Evolutionary conservation across 73 alveolate species (phyloP), one percentile per base, ranked within the genome.

Genomic region (Halteria grandinella): DNA sequence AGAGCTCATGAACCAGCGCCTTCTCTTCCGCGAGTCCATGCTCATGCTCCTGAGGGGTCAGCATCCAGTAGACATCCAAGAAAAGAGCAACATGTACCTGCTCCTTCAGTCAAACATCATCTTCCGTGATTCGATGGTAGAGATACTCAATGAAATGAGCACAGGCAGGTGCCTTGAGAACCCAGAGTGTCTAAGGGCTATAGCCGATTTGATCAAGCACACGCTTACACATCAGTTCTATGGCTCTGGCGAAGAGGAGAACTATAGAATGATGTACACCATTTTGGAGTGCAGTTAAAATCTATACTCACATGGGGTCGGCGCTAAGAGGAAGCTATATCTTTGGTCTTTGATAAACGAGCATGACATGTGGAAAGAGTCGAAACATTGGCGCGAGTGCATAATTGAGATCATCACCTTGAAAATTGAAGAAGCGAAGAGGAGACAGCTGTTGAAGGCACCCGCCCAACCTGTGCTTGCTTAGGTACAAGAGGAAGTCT

Each of bases 361-460:
- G 40, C 92, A 83, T 62, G 92, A 87, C 24, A 59, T 83, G 0
- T 83, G 92, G 92, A n/a, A n/a, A n/a, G n/a, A n/a, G n/a, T n/a
- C n/a, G n/a, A n/a, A n/a, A n/a, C n/a, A n/a, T n/a, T 83, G 92
- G 92, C 72, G 50, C 29, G 69, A 37, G 47, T 36, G 47, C 47
- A n/a, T n/a, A n/a, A n/a, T n/a, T n/a, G n/a, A n/a, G n/a, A n/a
- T n/a, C n/a, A n/a, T n/a, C n/a, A n/a, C n/a, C n/a, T n/a, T n/a
- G n/a, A n/a, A n/a, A n/a, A n/a, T n/a, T n/a, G n/a, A n/a, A n/a
- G n/a, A n/a, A n/a, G n/a, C n/a, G n/a, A n/a, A n/a, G n/a, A n/a
- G n/a, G n/a, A n/a, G n/a, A n/a, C n/a, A n/a, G n/a, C n/a, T n/a
- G n/a, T n/a, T n/a, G n/a, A n/a, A n/a, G n/a, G n/a, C n/a, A n/a